A percentile compares a stretch with the other conserved stretches of the same genome.
These are phyloP conservation scores for Glutinoglossum americanum DNA, from an alignment of 495 filamentous ascomycete species.

Conservation along the genomic window DNA sequence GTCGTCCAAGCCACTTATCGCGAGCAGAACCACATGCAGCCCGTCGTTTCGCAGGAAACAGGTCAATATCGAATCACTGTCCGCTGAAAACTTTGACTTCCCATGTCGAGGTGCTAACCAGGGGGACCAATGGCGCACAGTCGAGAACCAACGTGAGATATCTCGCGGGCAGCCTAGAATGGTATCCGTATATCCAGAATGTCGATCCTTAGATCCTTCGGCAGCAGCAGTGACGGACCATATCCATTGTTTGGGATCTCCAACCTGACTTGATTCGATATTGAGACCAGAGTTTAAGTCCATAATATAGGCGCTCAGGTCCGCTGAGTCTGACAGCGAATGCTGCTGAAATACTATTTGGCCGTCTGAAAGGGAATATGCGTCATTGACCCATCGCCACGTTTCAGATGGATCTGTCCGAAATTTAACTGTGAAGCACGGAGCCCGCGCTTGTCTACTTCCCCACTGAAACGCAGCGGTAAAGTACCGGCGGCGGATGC, in stretches of 20 bases:
- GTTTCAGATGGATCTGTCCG: slow-evolving; percentile 27
- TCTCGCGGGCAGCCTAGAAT: slow-evolving; percentile 31
- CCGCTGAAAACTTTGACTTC: slow-evolving; percentile 34
- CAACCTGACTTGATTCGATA: slow-evolving; percentile 33
- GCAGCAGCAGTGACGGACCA: slow-evolving; percentile 45
- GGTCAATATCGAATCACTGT: slow-evolving; percentile 58
- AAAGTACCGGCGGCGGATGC: slow-evolving; percentile 19
- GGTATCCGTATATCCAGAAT: slow-evolving; percentile 31
- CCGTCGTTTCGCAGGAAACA: slow-evolving; percentile 63
- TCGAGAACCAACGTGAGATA: slow-evolving; percentile 42
- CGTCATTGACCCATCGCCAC: slow-evolving; percentile 63
- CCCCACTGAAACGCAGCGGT: slow-evolving; percentile 12
- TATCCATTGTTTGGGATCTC: slow-evolving; percentile 46
- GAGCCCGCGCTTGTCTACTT: slow-evolving; percentile 16
- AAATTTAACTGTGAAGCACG: slow-evolving; percentile 59
- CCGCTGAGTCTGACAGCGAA: slow-evolving; percentile 13
- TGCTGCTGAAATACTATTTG: slow-evolving; percentile 29
- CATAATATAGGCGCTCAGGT: slow-evolving; percentile 37
- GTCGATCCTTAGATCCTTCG: slow-evolving; percentile 26
- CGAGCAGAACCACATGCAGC: slow-evolving; percentile 58
- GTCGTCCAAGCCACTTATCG: slow-evolving; percentile 54
- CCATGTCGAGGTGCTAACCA: slow-evolving; percentile 87
- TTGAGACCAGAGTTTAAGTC: slow-evolving; percentile 33
- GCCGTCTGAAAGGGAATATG: slow-evolving; percentile 37
- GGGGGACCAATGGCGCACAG: slow-evolving; percentile 56